Evolutionary conservation across 352 stramenopile genomes (phyloP).

Genomic region (Nothophytophthora sp.): DNA sequence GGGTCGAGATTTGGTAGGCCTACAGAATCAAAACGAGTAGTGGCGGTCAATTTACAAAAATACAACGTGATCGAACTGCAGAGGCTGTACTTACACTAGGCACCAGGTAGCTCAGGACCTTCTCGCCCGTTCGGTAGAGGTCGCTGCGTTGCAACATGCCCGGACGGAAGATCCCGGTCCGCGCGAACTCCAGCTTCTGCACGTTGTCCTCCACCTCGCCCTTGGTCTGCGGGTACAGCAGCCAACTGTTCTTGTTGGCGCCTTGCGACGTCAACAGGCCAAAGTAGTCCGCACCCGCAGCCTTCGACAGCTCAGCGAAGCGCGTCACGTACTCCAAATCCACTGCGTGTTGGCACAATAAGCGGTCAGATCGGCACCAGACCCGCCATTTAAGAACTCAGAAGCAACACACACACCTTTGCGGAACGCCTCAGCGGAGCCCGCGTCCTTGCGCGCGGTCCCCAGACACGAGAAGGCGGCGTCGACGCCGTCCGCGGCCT

Average conservation of each 20-base stretch:
- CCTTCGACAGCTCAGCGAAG: slow-evolving; percentile 56
- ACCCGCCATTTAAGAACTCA: neutral
- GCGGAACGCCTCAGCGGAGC: slow-evolving; percentile 63
- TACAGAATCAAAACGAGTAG: no score
- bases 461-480: slow-evolving; percentile 74
- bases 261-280: slow-evolving; percentile 61
- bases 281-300: slow-evolving; percentile 52
- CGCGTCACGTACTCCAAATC: slow-evolving; percentile 69
- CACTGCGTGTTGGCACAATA: slow-evolving; percentile 31
- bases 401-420: slow-evolving; percentile 38
- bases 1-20: slow-evolving; percentile 41
- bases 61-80: no score
- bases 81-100: slow-evolving; percentile 61
- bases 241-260: slow-evolving; percentile 75
- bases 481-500: slow-evolving; percentile 47
- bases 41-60: no score
- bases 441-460: slow-evolving; percentile 72
- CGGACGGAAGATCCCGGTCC: slow-evolving; percentile 59
- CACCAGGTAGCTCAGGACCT: slow-evolving; percentile 47
- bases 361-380: neutral
- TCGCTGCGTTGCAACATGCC: slow-evolving; percentile 63
- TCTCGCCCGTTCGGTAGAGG: slow-evolving; percentile 53
- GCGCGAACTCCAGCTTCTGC: slow-evolving; percentile 50
- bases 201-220: slow-evolving; percentile 73
- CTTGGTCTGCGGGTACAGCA: slow-evolving; percentile 81